Evolutionary conservation across 352 stramenopile genomes (phyloP), one percentile per base, ranked within the genome.

Genomic region (Pythium chondricola): DNA sequence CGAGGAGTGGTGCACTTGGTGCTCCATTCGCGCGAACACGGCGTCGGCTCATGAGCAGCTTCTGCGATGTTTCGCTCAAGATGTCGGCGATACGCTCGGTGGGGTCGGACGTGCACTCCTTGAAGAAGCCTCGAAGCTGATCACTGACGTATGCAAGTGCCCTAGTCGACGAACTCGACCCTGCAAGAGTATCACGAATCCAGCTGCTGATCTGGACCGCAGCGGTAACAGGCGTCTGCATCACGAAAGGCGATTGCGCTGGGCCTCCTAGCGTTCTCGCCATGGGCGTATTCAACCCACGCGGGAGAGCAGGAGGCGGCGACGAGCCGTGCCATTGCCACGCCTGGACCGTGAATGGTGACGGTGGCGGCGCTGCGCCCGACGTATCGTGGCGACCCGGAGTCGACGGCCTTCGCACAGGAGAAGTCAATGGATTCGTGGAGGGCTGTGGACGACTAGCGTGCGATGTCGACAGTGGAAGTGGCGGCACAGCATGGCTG

Each of bases 171-270:
- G n/a, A n/a, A n/a, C 26, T 45, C 17, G 27, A 40, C 52, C 17
- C 38, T 22, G 45, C 29, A 18, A 91, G 52, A 1, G 65, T 83
- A 44, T 87, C 76, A 31, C 83, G 76, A 24, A 94, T 67, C 81
- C 81, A 94, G 21, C 78, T 84, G 62, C 69, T 91, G 16, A 75
- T 93, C 48, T 94, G 81, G 3, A 94, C 73, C 22, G 83, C 83
- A 0, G 81, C 72, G 6, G 74, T 85, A 5, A 94, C 75, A 2
- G 83, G 83, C 3, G 83, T 92, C 32, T 83, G 75, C 29, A 72
- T 63, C 1, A 67, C 58, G 21, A 61, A 61, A 6, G 81, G 75
- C 1, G 78, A 89, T 5, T 62, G 52, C 29, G 48, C 46, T 3
- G 56, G 29, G 11, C 58, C 48, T 16, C 58, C 48, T 21, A 60